Evolutionary conservation across 495 filamentous ascomycete genomes (phyloP), one percentile per base, ranked within the genome.

Genomic region (Penicillium bialowiezense): DNA sequence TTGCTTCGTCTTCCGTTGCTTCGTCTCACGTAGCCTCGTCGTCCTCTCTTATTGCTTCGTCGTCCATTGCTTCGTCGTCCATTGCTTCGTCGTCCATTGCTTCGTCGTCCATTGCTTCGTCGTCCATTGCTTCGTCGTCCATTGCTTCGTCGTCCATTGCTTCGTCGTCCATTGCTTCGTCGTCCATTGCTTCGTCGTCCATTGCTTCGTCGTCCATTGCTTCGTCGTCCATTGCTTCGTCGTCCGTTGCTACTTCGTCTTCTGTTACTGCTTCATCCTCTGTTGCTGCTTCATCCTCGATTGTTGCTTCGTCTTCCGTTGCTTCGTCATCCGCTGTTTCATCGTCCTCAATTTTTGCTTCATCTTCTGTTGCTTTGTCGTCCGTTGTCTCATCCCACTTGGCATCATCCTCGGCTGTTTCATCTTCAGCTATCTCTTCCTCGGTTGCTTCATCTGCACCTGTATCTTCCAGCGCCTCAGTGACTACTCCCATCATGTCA

Each of bases 401-500:
- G 6, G 19, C 15, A 19, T 38, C 19, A 3, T 37, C 34, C 28
- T 35, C 35, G 2, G 29, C n/a, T 12, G 29, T n/a, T 29, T 19
- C 24, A 5, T 35, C 32, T 40, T 37, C 36, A 1, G 32, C 14
- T 7, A 21, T n/a, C 15, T 21, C 28, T 4, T 44, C 41, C n/a
- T 34, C 49, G 14, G 34, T 10, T 45, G 26, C 26, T 3, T 45
- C 35, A 29, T 51, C 55, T 46, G 50, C 59, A 26, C 43, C 50
- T 32, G 29, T 35, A 26, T 49, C 55, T 7, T 44, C 55, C 5
- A 63, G 55, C 36, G 41, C 57, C 20, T 33, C 52, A 14, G 37
- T 44, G 31, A 53, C 44, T 20, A 41, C 45, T 37, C 43, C 55
- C 46, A 64, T 19, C 14, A 67, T 67, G 66, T 60, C 65, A 55